Percentiles rank a stretch among this genome's conserved stretches.
Conservation (phyloP, 768 basidiomycete species). For the Auriscalpium orientale region DNA sequence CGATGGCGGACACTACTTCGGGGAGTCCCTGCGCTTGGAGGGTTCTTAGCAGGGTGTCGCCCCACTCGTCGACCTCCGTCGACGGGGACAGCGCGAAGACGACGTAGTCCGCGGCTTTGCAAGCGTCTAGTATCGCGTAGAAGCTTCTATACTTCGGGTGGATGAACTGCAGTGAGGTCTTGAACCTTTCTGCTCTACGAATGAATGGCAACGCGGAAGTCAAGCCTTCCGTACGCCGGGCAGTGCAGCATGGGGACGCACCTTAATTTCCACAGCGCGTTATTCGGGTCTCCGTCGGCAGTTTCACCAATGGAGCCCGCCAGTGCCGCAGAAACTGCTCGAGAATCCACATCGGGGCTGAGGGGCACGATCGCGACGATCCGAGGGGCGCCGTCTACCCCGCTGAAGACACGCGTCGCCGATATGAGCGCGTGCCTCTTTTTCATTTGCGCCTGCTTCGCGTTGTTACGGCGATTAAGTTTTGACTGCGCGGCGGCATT, state of each 20-base stretch:
- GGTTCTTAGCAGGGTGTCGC: slow-evolving; percentile 80
- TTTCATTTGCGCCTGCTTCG: slow-evolving; percentile 71
- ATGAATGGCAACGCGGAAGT: too few species aligned
- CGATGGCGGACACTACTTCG: slow-evolving; percentile 68
- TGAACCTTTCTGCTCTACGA: slow-evolving; percentile 77
- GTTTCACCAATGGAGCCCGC: slow-evolving; percentile 51
- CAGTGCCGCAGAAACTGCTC: slow-evolving; percentile 46
- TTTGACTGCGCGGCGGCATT: slow-evolving; percentile 61
- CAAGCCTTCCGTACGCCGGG: too few species aligned
- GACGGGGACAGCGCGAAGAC: slow-evolving; percentile 75
- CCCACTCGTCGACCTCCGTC: slow-evolving; percentile 77
- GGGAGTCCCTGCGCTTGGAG: slow-evolving; percentile 90
- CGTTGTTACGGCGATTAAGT: slow-evolving; percentile 73
- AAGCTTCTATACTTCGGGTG: slow-evolving; percentile 63
- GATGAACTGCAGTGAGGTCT: slow-evolving; percentile 84
- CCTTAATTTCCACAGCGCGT: slow-evolving; percentile 63
- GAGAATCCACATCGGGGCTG: slow-evolving; percentile 53
- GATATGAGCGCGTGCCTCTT: slow-evolving; percentile 65
- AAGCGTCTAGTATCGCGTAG: slow-evolving; percentile 77
- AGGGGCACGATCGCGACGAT: slow-evolving; percentile 87
- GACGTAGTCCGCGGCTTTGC: slow-evolving; percentile 86
- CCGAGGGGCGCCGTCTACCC: slow-evolving; percentile 71
- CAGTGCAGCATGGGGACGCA: slow-evolving; percentile 25
- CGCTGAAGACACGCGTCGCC: slow-evolving; percentile 70
- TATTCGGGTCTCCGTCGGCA: slow-evolving; percentile 41